A percentile compares a stretch with the other conserved stretches of the same genome.
phyloP scores from a whole-genome alignment of 139 green algal species.

The Klebsormidium nitens region DNA sequence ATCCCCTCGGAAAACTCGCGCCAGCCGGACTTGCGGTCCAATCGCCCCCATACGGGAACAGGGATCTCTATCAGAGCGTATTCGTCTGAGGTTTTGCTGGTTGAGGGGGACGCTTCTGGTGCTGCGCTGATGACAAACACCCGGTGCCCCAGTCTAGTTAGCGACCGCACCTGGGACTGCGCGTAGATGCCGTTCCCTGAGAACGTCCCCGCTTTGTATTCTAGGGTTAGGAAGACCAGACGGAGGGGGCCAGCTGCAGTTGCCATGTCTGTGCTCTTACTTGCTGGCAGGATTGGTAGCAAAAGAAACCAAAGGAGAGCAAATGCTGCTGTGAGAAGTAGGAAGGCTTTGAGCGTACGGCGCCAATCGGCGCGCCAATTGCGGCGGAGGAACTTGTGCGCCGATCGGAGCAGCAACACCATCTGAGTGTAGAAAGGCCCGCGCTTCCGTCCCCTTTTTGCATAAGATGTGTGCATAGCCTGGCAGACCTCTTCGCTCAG shows the following conservation, averaged over 20 bases:
- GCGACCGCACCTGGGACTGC: slow-evolving; percentile 32
- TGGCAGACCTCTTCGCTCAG: too few relatives aligned
- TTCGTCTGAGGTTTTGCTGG: slow-evolving; percentile 7
- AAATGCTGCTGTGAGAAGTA: too few relatives aligned
- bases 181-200: slow-evolving; percentile 71
- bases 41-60: slow-evolving; percentile 25
- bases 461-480: too few relatives aligned
- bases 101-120: neutral
- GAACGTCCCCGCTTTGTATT: slow-evolving; percentile 63
- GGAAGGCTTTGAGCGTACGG: too few relatives aligned
- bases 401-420: too few relatives aligned
- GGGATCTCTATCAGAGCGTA: slow-evolving; percentile 21
- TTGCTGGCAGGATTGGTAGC: too few relatives aligned
- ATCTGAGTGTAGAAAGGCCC: too few relatives aligned
- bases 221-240: slow-evolving; percentile 60
- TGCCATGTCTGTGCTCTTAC: too few relatives aligned
- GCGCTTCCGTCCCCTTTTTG: too few relatives aligned
- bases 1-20: slow-evolving; percentile 24
- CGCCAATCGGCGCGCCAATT: too few relatives aligned
- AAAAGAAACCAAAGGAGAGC: too few relatives aligned
- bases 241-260: slow-evolving; percentile 4
- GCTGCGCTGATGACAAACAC: slow-evolving; percentile 28
- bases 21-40: slow-evolving; percentile 30
- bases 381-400: too few relatives aligned
- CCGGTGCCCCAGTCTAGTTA: slow-evolving; percentile 20